These are phyloP conservation scores for Globisporangium yorkense DNA, from an alignment of 352 stramenopile species.

Conservation along the genomic window DNA sequence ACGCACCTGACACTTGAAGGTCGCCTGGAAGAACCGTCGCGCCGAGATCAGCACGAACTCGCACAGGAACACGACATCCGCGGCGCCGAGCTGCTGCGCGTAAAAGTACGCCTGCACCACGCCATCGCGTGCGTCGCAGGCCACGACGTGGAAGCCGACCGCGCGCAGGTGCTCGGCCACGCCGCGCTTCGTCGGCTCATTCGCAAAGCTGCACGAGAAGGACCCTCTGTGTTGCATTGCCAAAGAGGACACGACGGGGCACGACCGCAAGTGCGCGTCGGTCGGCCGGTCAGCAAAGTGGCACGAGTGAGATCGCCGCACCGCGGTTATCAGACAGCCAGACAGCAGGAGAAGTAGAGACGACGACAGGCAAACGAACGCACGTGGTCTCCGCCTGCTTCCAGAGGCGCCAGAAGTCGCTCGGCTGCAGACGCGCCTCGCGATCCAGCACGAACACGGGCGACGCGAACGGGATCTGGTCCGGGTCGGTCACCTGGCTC, in stretches of 20 bases:
- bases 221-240: conserved; percentile 32
- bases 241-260: not conserved
- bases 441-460: conserved; percentile 49
- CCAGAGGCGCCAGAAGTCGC: conserved; percentile 41
- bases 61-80: conserved; percentile 48
- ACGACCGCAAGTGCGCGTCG: not conserved
- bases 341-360: not conserved
- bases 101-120: conserved; percentile 74
- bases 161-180: conserved; percentile 38
- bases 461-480: conserved; percentile 53
- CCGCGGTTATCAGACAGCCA: conserved; percentile 4
- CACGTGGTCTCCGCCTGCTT: conserved; percentile 65
- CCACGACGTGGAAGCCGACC: conserved; percentile 53
- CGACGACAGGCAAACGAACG: conserved; percentile 5
- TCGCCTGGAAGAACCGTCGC: conserved; percentile 74
- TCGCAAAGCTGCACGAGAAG: conserved; percentile 66
- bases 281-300: conserved; percentile 8
- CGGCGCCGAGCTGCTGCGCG: conserved; percentile 34
- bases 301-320: conserved; percentile 4
- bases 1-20: conserved; percentile 73
- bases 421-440: conserved; percentile 12
- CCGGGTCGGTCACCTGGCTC: conserved; percentile 12
- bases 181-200: conserved; percentile 35
- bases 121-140: conserved; percentile 42
- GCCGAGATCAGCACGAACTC: conserved; percentile 75